phyloP scores from a whole-genome alignment of 495 filamentous ascomycete genomes.

The Penicillium macrosclerotiorum region DNA sequence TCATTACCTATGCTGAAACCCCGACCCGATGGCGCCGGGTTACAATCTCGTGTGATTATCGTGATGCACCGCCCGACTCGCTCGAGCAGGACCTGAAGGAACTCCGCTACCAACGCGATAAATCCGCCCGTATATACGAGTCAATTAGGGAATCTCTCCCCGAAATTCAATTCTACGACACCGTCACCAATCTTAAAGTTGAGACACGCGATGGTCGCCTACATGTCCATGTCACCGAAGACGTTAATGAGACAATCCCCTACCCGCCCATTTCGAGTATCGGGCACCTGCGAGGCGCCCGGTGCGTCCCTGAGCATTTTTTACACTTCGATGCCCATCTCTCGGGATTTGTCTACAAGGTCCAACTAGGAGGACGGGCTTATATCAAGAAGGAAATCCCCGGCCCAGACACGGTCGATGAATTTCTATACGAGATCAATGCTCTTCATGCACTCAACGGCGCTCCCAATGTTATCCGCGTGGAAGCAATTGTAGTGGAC shows the following conservation, averaged over 20 bases:
- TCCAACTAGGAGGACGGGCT: conserved; percentile 60
- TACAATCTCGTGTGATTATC: conserved; percentile 93
- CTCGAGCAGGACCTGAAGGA: conserved; percentile 79
- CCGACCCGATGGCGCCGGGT: conserved; percentile 79
- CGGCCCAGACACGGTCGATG: conserved; percentile 91
- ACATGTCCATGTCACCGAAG: conserved; percentile 98
- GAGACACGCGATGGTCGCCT: conserved; percentile 85
- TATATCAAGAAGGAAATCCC: conserved; percentile 99
- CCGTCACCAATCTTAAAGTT: conserved; percentile 93
- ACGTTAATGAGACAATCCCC: conserved; percentile 89
- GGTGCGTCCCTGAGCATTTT: conserved; percentile 65
- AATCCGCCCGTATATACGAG: conserved; percentile 93
- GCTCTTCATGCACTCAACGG: conserved; percentile 76
- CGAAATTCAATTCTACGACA: conserved; percentile 93
- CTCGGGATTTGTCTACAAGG: conserved; percentile 97
- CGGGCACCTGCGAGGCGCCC: conserved; percentile 66
- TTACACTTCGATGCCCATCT: conserved; percentile 87
- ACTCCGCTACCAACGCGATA: conserved; percentile 84
- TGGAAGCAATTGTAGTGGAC: conserved; percentile 87
- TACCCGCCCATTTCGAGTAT: conserved; percentile 78
- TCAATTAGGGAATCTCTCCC: conserved; percentile 87
- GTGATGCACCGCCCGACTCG: conserved; percentile 73
- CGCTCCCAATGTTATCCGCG: conserved; percentile 77
- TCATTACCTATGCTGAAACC: conserved; percentile 87
- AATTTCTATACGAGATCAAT: conserved; percentile 98